A percentile compares a stretch with the other conserved stretches of the same genome.
These are phyloP conservation scores for Alternaria brassicae DNA, from an alignment of 2,329 filamentous ascomycete species.

Conservation along the genomic window DNA sequence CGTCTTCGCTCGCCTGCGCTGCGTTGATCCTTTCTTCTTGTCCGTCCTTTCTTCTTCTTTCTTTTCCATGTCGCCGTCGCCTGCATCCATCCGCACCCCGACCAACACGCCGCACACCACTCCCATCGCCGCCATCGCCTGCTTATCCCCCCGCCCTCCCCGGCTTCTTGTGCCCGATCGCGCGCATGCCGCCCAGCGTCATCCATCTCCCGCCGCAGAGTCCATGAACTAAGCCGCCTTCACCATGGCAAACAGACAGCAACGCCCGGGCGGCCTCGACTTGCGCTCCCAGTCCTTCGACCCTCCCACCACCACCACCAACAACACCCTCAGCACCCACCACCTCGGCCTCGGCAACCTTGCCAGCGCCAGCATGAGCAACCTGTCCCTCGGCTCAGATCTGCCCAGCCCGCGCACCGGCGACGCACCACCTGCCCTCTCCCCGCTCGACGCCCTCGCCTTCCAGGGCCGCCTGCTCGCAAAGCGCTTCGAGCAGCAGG, in stretches of 20 bases:
- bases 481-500: conserved; percentile 80
- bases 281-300: conserved; percentile 46
- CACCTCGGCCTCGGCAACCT: conserved; percentile 18
- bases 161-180: conserved; percentile 33
- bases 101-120: conserved; percentile 5
- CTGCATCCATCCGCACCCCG: conserved; percentile 14
- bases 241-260: conserved; percentile 38
- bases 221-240: conserved; percentile 27
- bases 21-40: conserved; percentile 13
- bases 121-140: conserved; percentile 13
- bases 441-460: conserved; percentile 93
- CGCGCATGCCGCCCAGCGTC: conserved; percentile 43
- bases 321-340: conserved; percentile 13
- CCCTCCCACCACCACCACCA: conserved; percentile 26
- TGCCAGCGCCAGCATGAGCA: conserved; percentile 43
- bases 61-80: conserved; percentile 8
- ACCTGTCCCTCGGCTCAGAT: conserved; percentile 43
- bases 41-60: too few species aligned
- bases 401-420: conserved; percentile 59
- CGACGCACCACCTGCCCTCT: conserved; percentile 82
- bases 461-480: conserved; percentile 88
- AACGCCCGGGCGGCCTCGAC: conserved; percentile 45
- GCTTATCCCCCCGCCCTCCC: conserved; percentile 12
- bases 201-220: conserved; percentile 25
- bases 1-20: conserved; percentile 44